Evolutionary conservation across 2,329 filamentous ascomycete genomes (phyloP), one percentile per base, ranked within the genome.

Genomic region (Dothistroma pini): DNA sequence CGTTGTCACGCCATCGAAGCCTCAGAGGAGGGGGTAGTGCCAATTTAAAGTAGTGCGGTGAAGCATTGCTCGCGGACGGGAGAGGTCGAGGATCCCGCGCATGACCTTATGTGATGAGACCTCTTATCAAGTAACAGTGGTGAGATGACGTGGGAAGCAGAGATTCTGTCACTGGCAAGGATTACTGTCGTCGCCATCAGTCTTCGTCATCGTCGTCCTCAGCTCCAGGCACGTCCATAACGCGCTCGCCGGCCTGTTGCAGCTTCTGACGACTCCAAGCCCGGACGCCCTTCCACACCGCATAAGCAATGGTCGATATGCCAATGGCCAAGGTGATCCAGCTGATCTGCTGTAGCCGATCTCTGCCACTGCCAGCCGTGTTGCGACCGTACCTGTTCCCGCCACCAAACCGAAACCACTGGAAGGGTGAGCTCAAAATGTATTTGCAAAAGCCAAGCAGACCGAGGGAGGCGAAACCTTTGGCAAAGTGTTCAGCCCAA

Each of bases 21-120:
- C 71, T 55, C 64, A 41, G 56, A 57, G 61, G 79, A 80, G 84
- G 82, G 41, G 81, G 81, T 86, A 84, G 84, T 92, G 91, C 85
- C 90, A 96, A 95, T 92, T 96, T 89, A 96, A 96, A 89, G 89
- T 90, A 89, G 89, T 93, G 91, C 91, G 89, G 48, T 53, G 47
- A 55, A 61, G 50, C 56, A 60, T 32, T 54, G 47, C 50, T 14
- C 31, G 50, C 14, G 38, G 38, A 44, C 21, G 35, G 25, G 14
- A 29, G 41, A 29, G 51, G 25, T 29, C 55, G 19, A 29, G 6
- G 25, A 29, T 29, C 31, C 22, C 25, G 21, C 19, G n/a, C n/a
- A 31, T 31, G 38, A 57, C 16, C 9, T 9, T 14, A 12, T 19
- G 22, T 51, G 38, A 51, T n/a, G n/a, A n/a, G n/a, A n/a, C n/a